Evolutionary conservation across 2,329 filamentous ascomycete species (phyloP), one percentile per base, ranked within the genome.

Genomic region (Didymella arachidicola): DNA sequence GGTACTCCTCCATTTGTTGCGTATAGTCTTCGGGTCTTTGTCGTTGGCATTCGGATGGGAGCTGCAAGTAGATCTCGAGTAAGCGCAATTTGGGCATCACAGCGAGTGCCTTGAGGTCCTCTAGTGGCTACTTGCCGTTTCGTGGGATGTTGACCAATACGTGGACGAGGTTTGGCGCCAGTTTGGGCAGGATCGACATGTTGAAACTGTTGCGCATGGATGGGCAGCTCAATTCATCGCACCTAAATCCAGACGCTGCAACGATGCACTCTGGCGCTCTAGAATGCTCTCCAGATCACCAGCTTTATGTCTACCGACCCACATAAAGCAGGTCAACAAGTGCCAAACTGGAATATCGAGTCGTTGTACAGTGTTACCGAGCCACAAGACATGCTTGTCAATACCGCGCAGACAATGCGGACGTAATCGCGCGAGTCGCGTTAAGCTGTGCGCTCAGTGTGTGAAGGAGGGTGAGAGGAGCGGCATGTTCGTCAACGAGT

Each of bases 371-470:
- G 53, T 4, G 38, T 53, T 2, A 22, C 22, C 2, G 63, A 67
- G 26, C 57, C 65, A 7, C 63, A 52, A 29, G 66, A 72, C 48
- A 59, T 76, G 51, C 64, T 74, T 12, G 67, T 74, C 22, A 64
- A 65, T 19, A 65, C 52, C 4, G 47, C 62, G 5, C 32, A 42
- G 77, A 77, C 63, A 65, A 72, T 7, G 72, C 66, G 70, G 68
- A 73, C 22, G 71, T 71, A 61, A 75, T 72, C 11, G 44, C 63
- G 34, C 70, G 69, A 52, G 68, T 68, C 46, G 64, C 68, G 36
- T 72, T 67, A 72, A 77, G 66, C 71, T 78, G 27, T 81, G 78
- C 77, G 57, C 61, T 42, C 59, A 77, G 53, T 80, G 77, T 78
- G 71, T 73, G 26, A 66, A 61, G 26, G 78, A 80, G 63, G 74